Base-by-base conservation (phyloP, 176 grass and related monocot species). In the Triticum urartu region DNA sequence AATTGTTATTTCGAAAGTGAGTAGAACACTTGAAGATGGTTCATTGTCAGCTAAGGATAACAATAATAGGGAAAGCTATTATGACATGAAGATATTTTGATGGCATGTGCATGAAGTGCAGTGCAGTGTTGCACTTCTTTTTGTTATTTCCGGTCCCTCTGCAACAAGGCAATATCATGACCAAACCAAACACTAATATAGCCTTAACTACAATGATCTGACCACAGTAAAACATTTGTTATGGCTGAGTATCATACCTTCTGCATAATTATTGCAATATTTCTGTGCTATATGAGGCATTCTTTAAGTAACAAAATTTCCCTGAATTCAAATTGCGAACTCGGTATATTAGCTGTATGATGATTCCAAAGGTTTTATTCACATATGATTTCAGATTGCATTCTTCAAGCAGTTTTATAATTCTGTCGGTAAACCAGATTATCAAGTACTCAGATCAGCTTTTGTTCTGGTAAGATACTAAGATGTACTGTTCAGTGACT, bases 321-420 rank as follows among this genome's bases (percentile, higher is more conserved):
- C 74, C 36, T 9, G 6, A 32, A 77, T 76, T 70, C 11, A 69
- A 58, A 68, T 62, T 85, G 72, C 72, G n/a, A 34, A 25, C 75
- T 78, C 24, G 45, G 25, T 25, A n/a, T 13, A 42, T 54, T 20
- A n/a, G 69, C 9, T 79, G 11, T 9, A 60, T 35, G 45, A 33
- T 85, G 33, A 79, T 69, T 58, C 21, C 61, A 52, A 40, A 54
- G 38, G 9, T 33, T 81, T 83, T 32, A 32, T 89, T 76, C 39
- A 30, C 30, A 24, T 45, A 80, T 63, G 43, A 70, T 91, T 88
- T 63, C 81, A 95, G 93, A 83, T 93, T 18, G 78, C 91, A 74
- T 93, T 95, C 65, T 42, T 89, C 28, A 95, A 91, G 86, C 93
- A 95, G 79, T 93, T 95, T 80, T 80, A 89, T 89, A 79, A 87